A percentile compares a stretch with the other conserved stretches of the same genome.
Evolutionary conservation across 805 yeast species (phyloP).

Genomic region (Spathaspora gorwiae): DNA sequence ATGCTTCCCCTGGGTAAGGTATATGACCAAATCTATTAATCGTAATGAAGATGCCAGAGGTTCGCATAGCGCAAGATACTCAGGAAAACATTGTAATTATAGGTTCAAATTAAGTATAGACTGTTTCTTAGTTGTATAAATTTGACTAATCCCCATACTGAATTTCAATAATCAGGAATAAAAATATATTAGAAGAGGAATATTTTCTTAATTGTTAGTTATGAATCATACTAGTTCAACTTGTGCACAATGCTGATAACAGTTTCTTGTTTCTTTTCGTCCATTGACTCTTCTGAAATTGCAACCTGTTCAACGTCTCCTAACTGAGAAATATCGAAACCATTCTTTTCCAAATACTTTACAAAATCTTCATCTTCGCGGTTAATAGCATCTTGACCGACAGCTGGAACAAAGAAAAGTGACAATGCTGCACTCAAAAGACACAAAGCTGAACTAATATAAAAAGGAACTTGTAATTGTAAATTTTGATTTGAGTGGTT

Average conservation of each 20-base stretch:
- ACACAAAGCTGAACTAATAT: slow-evolving; percentile 75
- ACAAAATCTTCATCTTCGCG: slow-evolving; percentile 72
- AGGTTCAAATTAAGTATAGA: slow-evolving; percentile 20
- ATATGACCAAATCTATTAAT: slow-evolving; percentile 28
- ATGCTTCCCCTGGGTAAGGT: slow-evolving; percentile 77
- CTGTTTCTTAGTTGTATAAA: not conserved
- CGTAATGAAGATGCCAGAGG: not conserved
- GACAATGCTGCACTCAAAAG: slow-evolving; percentile 66
- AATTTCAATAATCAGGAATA: too few species aligned
- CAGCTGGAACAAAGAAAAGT: slow-evolving; percentile 68
- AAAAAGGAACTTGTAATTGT: slow-evolving; percentile 76
- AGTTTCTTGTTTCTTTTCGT: not conserved
- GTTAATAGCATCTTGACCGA: slow-evolving; percentile 78
- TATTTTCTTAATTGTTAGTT: too few species aligned
- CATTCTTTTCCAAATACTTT: slow-evolving; percentile 59
- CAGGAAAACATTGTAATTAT: slow-evolving; percentile 11
- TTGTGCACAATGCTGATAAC: not conserved
- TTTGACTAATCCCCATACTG: too few species aligned
- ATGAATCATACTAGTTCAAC: too few species aligned
- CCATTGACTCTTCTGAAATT: not conserved
- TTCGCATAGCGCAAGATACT: not conserved
- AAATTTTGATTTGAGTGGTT: slow-evolving; percentile 26
- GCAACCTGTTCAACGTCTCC: slow-evolving; percentile 31
- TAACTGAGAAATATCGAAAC: slow-evolving; percentile 63
- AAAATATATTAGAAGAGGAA: too few species aligned